Percentiles rank a stretch among this genome's conserved stretches.
Conservation (phyloP, 192 early-diverging fungal species). For the Funneliformis mosseae region DNA sequence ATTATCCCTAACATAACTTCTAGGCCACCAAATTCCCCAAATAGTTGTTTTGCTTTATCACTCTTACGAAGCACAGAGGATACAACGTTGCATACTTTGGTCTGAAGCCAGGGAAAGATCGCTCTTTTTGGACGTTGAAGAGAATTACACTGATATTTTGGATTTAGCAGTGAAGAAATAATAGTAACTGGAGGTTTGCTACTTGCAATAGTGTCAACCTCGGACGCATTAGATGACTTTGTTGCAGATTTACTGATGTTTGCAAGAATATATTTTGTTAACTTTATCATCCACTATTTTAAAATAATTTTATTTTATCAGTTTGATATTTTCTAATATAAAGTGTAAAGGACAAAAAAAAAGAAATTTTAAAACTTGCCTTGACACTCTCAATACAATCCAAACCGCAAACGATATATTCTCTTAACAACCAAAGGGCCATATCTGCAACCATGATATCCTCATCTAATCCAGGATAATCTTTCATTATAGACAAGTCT, state of each 20-base stretch:
- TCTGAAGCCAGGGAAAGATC: slow-evolving; percentile 38
- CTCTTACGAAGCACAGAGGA: slow-evolving; percentile 43
- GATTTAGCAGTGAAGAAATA: neutral
- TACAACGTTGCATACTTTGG: slow-evolving; percentile 43
- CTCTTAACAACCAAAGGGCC: slow-evolving; percentile 43
- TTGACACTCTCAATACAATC: neutral
- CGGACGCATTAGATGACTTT: neutral
- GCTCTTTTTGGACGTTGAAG: slow-evolving; percentile 38
- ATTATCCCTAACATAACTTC: slow-evolving; percentile 42
- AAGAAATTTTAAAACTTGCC: neutral
- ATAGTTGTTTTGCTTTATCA: slow-evolving; percentile 35
- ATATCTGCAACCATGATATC: slow-evolving; percentile 45
- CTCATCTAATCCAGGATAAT: slow-evolving; percentile 35
- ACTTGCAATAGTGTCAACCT: neutral
- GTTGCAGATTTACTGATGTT: slow-evolving; percentile 37
- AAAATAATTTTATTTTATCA: slow-evolving; percentile 29
- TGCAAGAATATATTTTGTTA: slow-evolving; percentile 39
- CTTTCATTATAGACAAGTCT: neutral
- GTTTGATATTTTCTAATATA: neutral
- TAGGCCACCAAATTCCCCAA: slow-evolving; percentile 45
- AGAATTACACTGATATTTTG: neutral
- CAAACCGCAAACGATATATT: slow-evolving; percentile 20
- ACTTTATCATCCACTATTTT: slow-evolving; percentile 36
- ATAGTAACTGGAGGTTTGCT: neutral
- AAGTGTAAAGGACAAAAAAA: neutral